Base-by-base conservation (phyloP, 306 rosid genomes). In the Prosopis cineraria region DNA sequence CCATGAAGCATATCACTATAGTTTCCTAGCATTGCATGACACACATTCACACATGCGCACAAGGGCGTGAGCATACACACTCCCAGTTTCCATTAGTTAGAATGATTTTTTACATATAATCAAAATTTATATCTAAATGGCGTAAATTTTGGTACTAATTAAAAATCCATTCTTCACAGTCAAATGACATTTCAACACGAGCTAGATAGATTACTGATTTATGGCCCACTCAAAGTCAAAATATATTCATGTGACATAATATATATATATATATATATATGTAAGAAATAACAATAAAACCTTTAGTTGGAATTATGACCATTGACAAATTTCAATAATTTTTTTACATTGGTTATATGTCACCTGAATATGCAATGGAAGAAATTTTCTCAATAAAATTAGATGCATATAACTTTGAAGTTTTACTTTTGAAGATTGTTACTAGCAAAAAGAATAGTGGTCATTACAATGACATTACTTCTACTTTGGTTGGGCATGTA, bases 401-500 rank as follows among this genome's bases (percentile, higher is more conserved):
- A 10, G 2, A 56, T 25, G 16, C 84, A 3, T 89, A 85, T 10
- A 88, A 94, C 72, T 93, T 79, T 2, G 95, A 33, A 25, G 33
- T 56, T 4, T 56, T 24, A 10, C 63, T 56, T 25, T 11, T 56
- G 17, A 33, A 25, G 93, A 3, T 82, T 93, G 10, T 91, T 13
- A 93, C 85, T 0, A 85, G 98, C 6, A 87, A 73, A 76, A 93
- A 80, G 75, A 91, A 93, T 22, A 84, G 79, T 10, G 58, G 86
- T 13, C 83, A 33, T 47, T 67, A 81, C 69, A 13, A 69, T 4
- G 82, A 79, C 17, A 66, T 72, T 37, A 63, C 85, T 6, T 68
- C 84, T 50, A 91, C 69, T 80, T 84, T 87, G 82, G 80, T 91
- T 70, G 93, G 91, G 70, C 84, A 93, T 83, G 97, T 92, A 62